Evolutionary conservation across 495 filamentous ascomycete species (phyloP), one percentile per base, ranked within the genome.

Genomic region (Corynascus novoguineensis): DNA sequence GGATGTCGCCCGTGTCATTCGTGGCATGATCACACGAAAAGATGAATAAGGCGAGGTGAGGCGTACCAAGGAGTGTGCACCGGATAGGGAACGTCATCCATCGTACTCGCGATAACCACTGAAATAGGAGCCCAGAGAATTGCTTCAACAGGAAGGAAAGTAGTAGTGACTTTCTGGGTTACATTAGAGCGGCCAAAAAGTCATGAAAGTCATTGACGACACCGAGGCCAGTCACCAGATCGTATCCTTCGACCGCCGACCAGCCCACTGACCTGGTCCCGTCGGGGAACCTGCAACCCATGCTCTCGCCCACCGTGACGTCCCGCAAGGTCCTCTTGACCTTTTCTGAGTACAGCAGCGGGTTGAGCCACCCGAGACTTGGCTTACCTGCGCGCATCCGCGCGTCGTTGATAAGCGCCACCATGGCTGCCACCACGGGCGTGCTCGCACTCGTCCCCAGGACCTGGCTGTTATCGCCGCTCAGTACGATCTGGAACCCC

Each of bases 371-470:
- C 5, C 73, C 73, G 11, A 71, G 60, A 10, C 64, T 65, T 11
- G 61, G 65, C 69, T 71, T 75, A 5, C 72, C 73, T 10, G 62
- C 60, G 14, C 71, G 50, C 55, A 76, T 51, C 38, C 73, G 56
- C 53, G 66, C 66, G 45, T 76, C 73, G 22, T 75, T 72, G 14
- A 75, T 61, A 32, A 75, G 34, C 29, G 71, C 66, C 9, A 76
- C 50, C 53, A 76, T 62, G 7, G 70, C 65, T n/a, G 72, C 73
- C 24, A 76, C 64, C 0, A 75, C 71, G 0, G 73, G 73, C 5
- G 72, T 70, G 34, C 64, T 68, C 6, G 73, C 73, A 41, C 71
- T 73, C 3, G 73, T 76, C 14, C 73, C 73, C 9, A 70, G 58
- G n/a, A 75, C 71, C 28, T 64, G 66, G 19, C 41, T 59, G 19